Conservation (phyloP, 768 basidiomycete species). For the Collybiopsis confluens region DNA sequence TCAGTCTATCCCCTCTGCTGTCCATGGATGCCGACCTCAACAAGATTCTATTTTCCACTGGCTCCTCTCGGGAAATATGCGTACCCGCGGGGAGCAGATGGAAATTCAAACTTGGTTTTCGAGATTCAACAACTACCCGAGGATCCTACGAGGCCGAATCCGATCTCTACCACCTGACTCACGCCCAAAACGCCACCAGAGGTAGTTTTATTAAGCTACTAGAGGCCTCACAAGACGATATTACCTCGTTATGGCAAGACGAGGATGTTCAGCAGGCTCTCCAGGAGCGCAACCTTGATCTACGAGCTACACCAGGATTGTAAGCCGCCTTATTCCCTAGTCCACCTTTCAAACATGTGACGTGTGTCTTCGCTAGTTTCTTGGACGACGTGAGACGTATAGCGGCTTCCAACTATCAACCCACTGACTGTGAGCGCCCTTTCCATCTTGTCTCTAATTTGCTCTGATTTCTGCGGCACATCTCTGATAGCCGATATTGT, state of each 20-base stretch:
- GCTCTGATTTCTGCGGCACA: neutral
- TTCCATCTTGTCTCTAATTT: neutral
- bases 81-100: conserved; percentile 58
- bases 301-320: conserved; percentile 69
- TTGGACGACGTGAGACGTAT: conserved; percentile 66
- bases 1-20: conserved; percentile 48
- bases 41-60: conserved; percentile 42
- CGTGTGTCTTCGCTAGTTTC: conserved; percentile 42
- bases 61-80: conserved; percentile 31
- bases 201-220: conserved; percentile 51
- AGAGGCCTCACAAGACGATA: conserved; percentile 52
- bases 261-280: conserved; percentile 48
- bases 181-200: conserved; percentile 20
- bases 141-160: neutral
- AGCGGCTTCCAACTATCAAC: conserved; percentile 48
- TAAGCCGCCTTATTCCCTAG: conserved; percentile 30
- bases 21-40: conserved; percentile 52
- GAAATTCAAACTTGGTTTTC: conserved; percentile 42
- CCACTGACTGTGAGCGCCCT: conserved; percentile 53
- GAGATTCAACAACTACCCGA: conserved; percentile 9
- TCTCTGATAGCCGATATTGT: conserved; percentile 54
- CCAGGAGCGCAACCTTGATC: conserved; percentile 40
- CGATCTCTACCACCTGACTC: conserved; percentile 16
- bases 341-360: neutral
- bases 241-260: conserved; percentile 61